A percentile compares a stretch with the other conserved stretches of the same genome.
Conservation (phyloP, 495 filamentous ascomycete species). For the Xylaria intraflava region DNA sequence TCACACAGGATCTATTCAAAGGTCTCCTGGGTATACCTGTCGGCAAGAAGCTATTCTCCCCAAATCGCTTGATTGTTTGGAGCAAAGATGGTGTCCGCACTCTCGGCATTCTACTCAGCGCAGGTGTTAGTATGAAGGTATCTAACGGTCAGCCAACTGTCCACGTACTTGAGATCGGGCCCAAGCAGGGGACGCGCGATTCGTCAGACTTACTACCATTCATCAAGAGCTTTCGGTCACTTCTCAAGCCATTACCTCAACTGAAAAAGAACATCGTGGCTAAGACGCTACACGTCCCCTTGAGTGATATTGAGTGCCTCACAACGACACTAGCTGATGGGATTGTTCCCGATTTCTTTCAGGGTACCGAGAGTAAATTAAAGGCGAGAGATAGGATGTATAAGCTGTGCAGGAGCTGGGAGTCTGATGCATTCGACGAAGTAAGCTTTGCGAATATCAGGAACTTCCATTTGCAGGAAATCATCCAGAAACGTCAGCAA, state of each 20-base stretch:
- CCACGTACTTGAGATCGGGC: conserved; percentile 69
- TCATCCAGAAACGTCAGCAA: conserved; percentile 59
- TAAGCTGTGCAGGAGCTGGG: conserved; percentile 63
- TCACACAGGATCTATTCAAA: conserved; percentile 70
- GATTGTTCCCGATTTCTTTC: conserved; percentile 47
- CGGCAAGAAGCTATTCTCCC: conserved; percentile 69
- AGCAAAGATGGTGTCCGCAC: conserved; percentile 69
- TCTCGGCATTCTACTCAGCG: conserved; percentile 69
- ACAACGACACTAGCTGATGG: conserved; percentile 66
- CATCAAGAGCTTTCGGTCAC: conserved; percentile 54
- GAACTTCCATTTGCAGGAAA: conserved; percentile 67
- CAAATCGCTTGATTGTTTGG: conserved; percentile 65
- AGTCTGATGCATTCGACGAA: conserved; percentile 70
- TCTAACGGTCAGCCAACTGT: conserved; percentile 56
- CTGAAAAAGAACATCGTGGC: conserved; percentile 52
- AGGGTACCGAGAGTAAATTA: conserved; percentile 33
- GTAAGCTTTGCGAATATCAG: conserved; percentile 74
- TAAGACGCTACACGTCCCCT: conserved; percentile 57
- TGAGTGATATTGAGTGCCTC: conserved; percentile 73
- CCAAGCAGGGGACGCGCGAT: conserved; percentile 54
- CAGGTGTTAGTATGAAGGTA: conserved; percentile 53
- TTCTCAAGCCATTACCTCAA: conserved; percentile 55
- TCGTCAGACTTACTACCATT: conserved; percentile 76
- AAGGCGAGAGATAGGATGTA: conserved; percentile 55
- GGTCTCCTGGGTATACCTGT: conserved; percentile 63